Conservation (phyloP, 495 filamentous ascomycete species). For the Penicillium macrosclerotiorum region DNA sequence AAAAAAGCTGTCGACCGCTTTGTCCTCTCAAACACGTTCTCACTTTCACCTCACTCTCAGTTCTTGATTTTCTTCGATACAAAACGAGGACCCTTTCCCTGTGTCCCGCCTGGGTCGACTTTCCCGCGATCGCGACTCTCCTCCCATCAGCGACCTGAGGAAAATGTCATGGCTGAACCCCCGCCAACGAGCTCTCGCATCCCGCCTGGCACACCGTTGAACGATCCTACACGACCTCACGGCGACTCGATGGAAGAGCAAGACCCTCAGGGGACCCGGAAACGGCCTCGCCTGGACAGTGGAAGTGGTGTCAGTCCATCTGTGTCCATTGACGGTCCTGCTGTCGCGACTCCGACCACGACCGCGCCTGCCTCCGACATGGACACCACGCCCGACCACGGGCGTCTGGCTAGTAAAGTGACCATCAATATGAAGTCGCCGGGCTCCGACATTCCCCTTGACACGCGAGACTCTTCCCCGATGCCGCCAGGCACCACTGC, state of each 20-base stretch:
- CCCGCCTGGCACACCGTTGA: slow-evolving; percentile 39
- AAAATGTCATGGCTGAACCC: slow-evolving; percentile 53
- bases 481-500: slow-evolving; percentile 12
- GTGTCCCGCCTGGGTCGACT: too few relatives aligned
- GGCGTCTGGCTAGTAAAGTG: slow-evolving; percentile 48
- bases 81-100: too few relatives aligned
- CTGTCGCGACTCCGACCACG: slow-evolving; percentile 14
- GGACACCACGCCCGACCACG: slow-evolving; percentile 32
- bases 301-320: slow-evolving; percentile 45
- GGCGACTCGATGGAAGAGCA: slow-evolving; percentile 56
- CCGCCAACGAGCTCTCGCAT: slow-evolving; percentile 50
- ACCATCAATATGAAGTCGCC: slow-evolving; percentile 57
- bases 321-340: slow-evolving; percentile 41
- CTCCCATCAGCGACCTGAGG: not conserved
- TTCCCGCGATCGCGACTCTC: too few relatives aligned
- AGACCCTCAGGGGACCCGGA: slow-evolving; percentile 53
- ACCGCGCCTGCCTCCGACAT: slow-evolving; percentile 33
- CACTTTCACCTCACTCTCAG: not conserved
- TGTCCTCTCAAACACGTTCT: not conserved
- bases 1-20: slow-evolving; percentile 29
- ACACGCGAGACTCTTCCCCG: slow-evolving; percentile 9
- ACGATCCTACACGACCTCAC: slow-evolving; percentile 29
- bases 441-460: slow-evolving; percentile 17
- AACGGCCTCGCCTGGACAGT: slow-evolving; percentile 63
- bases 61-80: too few relatives aligned